phyloP scores from a whole-genome alignment of 2,329 filamentous ascomycete species.

The Truncatella angustata region DNA sequence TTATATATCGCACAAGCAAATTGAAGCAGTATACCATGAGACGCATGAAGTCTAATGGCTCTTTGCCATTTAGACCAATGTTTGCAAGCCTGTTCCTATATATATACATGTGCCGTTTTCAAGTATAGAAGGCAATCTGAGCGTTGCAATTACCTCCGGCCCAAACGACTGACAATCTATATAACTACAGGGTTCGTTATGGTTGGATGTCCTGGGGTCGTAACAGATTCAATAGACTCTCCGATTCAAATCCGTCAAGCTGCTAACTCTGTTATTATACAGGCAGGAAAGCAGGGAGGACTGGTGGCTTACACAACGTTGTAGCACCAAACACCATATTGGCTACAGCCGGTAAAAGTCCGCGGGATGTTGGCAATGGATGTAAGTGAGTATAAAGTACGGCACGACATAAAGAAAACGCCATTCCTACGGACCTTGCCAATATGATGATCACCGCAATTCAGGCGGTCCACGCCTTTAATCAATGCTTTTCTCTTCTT shows the following conservation, averaged over 20 bases:
- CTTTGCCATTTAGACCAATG: too few species aligned
- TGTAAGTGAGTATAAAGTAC: constrained; percentile 46
- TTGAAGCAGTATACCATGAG: too few species aligned
- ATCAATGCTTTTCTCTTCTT: too few species aligned
- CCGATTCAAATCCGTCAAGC: too few species aligned
- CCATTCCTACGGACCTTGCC: constrained; percentile 37
- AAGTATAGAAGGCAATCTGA: constrained; percentile 52
- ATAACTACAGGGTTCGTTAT: too few species aligned
- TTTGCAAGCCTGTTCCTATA: too few species aligned
- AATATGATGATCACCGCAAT: constrained; percentile 35
- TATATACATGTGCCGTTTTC: too few species aligned
- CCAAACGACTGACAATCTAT: constrained; percentile 56
- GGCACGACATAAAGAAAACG: constrained; percentile 43
- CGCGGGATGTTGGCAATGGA: constrained; percentile 44
- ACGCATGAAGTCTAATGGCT: too few species aligned
- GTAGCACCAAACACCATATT: constrained; percentile 37
- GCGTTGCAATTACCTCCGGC: constrained; percentile 48
- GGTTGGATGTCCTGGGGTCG: too few species aligned
- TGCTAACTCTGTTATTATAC: constrained; percentile 55
- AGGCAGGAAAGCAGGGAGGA: constrained; percentile 62
- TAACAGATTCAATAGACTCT: too few species aligned
- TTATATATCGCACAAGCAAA: too few species aligned
- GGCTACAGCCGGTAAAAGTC: constrained; percentile 42
- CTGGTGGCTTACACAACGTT: constrained; percentile 44
- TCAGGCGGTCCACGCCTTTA: constrained; percentile 27